Base-by-base conservation (phyloP, 2,329 filamentous ascomycete genomes). In the Macrophomina phaseolina region DNA sequence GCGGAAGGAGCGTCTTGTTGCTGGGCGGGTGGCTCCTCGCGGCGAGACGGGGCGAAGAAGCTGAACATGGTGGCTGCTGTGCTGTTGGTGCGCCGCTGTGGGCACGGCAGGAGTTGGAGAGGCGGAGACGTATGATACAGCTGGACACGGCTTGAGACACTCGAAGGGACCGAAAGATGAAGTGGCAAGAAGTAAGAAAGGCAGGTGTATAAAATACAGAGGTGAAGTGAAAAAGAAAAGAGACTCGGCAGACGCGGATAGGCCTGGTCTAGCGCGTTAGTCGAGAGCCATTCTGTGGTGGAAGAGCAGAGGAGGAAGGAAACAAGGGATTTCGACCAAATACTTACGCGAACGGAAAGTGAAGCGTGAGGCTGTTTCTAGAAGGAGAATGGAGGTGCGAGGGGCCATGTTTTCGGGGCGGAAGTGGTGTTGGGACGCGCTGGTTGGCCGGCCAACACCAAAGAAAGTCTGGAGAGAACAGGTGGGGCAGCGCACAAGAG, bases 331-430 rank as follows among this genome's bases (percentile, higher is more conserved):
- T 16, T n/a, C 5, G 5, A 11, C n/a, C 14, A 1, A 7, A 5
- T 16, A 58, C 55, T 45, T 42, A 58, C 55, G 36, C 55, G 38
- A 45, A 58, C 55, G 55, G 56, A 46, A 60, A 16, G 40, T 46
- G 28, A 42, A 11, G 30, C 23, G 38, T 48, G 40, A 18, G 14
- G 40, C 56, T 7, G 11, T 46, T 60, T 60, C 40, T 60, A 34
- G 40, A 60, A 48, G 56, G 28, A 60, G 8, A 28, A 45, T 48
- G 11, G 36, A 30, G 40, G 55, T 40, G 55, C 11, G 23, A 30
- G 8, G 40, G 40, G 5, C 23, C 12, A 28, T 60, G 52, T 55
- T 55, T 55, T 38, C 52, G 34, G 16, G n/a, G 42, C 42, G 4
- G 9, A 12, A 45, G 12, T 18, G 42, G 42, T 9, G 5, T 45